Percentiles rank a stretch among this genome's conserved stretches.
Evolutionary conservation across 2,329 filamentous ascomycete species (phyloP).

Genomic region (Venturia carpophila): DNA sequence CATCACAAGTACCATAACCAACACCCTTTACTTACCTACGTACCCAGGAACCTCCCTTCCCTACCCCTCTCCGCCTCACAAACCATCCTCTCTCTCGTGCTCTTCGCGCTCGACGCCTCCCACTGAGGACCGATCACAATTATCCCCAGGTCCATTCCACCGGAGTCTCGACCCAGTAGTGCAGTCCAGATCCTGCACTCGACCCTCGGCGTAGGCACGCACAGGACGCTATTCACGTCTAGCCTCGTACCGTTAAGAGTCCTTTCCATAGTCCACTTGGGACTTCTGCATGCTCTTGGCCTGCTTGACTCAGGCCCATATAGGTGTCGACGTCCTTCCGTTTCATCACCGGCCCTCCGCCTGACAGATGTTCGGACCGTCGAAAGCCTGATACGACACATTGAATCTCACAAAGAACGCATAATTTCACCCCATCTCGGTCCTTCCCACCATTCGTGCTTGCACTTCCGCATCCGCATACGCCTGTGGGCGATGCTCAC

Average conservation of each 20-base stretch:
- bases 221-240: neutral
- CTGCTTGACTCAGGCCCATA: conserved; percentile 1
- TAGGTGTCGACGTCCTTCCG: neutral
- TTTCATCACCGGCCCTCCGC: neutral
- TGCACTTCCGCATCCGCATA: neutral
- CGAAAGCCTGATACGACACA: neutral
- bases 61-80: too few relatives aligned
- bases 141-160: too few relatives aligned
- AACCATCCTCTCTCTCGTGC: too few relatives aligned
- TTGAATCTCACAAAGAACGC: neutral
- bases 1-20: too few relatives aligned
- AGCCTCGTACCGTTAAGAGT: neutral
- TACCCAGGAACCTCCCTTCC: too few relatives aligned
- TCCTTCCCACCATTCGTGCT: neutral
- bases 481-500: conserved; percentile 10
- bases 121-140: too few relatives aligned
- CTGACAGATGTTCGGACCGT: conserved; percentile 5
- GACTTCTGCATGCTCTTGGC: neutral
- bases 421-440: neutral
- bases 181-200: neutral
- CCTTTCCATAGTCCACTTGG: neutral
- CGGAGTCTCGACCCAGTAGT: too few relatives aligned
- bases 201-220: neutral
- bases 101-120: too few relatives aligned
- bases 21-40: too few relatives aligned